These are phyloP conservation scores for Hysterangium stoloniferum DNA, from an alignment of 768 basidiomycete species.

Conservation along the genomic window DNA sequence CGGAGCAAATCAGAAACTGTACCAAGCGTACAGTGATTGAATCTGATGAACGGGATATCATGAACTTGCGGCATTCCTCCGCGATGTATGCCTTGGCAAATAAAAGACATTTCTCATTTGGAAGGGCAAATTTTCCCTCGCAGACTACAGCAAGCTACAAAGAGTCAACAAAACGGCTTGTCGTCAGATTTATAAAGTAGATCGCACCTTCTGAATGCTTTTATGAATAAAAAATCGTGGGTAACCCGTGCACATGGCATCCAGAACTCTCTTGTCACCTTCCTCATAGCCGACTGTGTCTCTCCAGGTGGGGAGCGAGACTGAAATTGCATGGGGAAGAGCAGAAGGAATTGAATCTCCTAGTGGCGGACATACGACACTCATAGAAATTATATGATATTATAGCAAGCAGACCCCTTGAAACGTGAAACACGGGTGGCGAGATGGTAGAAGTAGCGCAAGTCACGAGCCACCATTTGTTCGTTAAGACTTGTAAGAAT, in stretches of 20 bases:
- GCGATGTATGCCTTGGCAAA: constrained; percentile 33
- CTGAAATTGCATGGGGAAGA: constrained; percentile 40
- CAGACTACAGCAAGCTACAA: constrained; percentile 33
- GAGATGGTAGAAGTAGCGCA: too few species aligned
- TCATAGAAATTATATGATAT: too few species aligned
- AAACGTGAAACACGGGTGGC: too few species aligned
- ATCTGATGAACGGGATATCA: constrained; percentile 18
- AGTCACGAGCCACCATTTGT: too few species aligned
- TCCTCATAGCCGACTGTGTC: constrained; percentile 43
- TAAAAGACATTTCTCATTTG: constrained; percentile 34
- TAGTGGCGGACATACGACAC: constrained; percentile 8
- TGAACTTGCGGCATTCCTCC: constrained; percentile 29
- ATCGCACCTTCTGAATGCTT: constrained; percentile 36
- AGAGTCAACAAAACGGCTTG: too few species aligned
- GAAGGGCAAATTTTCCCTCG: constrained; percentile 30
- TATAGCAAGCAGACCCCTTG: too few species aligned
- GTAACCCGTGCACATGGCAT: constrained; percentile 41
- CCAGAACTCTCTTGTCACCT: constrained; percentile 33
- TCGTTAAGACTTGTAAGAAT: too few species aligned
- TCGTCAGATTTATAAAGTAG: background rate
- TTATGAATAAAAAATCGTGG: constrained; percentile 45
- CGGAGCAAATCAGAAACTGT: constrained; percentile 30
- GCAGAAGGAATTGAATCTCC: constrained; percentile 23
- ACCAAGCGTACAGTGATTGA: constrained; percentile 20
- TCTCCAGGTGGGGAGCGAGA: constrained; percentile 41